Percentiles rank a stretch among this genome's conserved stretches.
phyloP scores from a whole-genome alignment of 768 basidiomycete species.

The Exsudoporus frostii region DNA sequence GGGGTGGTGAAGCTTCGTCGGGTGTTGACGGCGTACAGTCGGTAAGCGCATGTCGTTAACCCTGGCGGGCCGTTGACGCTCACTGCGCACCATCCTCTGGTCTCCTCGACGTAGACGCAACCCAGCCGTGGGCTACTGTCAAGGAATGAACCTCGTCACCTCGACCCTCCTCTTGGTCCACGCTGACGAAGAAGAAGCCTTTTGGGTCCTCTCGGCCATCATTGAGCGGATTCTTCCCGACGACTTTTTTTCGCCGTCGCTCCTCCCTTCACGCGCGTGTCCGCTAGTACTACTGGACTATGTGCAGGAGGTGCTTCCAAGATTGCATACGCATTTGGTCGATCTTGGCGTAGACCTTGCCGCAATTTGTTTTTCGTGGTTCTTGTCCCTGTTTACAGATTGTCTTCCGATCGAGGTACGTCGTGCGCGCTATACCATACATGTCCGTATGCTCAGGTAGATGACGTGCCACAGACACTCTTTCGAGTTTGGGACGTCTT shows the following conservation, averaged over 20 bases:
- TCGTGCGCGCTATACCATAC: neutral
- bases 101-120: slow-evolving; percentile 62
- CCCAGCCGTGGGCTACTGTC: slow-evolving; percentile 89
- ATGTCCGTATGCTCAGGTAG: neutral
- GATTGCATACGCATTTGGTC: slow-evolving; percentile 69
- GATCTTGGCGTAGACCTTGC: slow-evolving; percentile 85
- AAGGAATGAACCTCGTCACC: slow-evolving; percentile 94
- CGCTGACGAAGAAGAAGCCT: slow-evolving; percentile 95
- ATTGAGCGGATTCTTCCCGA: slow-evolving; percentile 86
- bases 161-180: slow-evolving; percentile 92
- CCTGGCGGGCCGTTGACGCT: neutral
- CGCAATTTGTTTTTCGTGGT: slow-evolving; percentile 98
- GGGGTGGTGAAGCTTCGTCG: slow-evolving; percentile 90
- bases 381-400: slow-evolving; percentile 92
- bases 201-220: slow-evolving; percentile 90
- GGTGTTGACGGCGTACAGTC: slow-evolving; percentile 88
- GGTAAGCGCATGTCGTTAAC: slow-evolving; percentile 46
- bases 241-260: slow-evolving; percentile 90
- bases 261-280: slow-evolving; percentile 91
- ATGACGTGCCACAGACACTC: slow-evolving; percentile 58
- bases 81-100: neutral
- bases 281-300: slow-evolving; percentile 89
- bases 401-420: slow-evolving; percentile 91
- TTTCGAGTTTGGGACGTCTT: slow-evolving; percentile 97
- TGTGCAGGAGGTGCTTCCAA: slow-evolving; percentile 73